Evolutionary conservation across 345 rosid species (phyloP), one percentile per base, ranked within the genome.

Genomic region (Durio zibethinus): DNA sequence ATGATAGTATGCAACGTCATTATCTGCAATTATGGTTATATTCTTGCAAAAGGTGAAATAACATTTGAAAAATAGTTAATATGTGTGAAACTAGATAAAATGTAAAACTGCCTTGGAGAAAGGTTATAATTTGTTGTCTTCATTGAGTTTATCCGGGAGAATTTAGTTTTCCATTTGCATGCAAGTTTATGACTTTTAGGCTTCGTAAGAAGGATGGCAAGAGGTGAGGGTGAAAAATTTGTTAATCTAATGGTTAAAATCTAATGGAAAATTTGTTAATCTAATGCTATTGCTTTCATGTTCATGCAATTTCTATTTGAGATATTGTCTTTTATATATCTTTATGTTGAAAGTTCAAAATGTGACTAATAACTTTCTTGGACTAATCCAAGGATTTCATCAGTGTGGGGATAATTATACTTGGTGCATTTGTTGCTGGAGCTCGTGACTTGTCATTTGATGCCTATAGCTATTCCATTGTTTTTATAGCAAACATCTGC

Each of bases 401-500:
- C 90, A 92, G 97, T 78, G 93, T 92, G 42, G 92, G 88, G 74
- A 78, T 85, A 73, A 88, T 90, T 73, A 73, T 92, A 75, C 56
- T 89, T 48, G 93, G 94, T 35, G 89, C 92, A 67, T 76, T 92
- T 59, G 74, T 90, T 77, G 94, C 94, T 54, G 97, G 97, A 83
- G 85, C 89, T 14, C 83, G 93, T 72, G 97, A 92, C 86, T 84
- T 90, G 77, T 87, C 94, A 38, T 92, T 87, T 83, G 94, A 90
- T 80, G 87, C 86, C 80, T 86, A 90, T 82, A 91, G 94, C 75
- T 92, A 92, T 85, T 84, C 83, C 80, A 60, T 92, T 72, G 91
- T 90, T 73, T 90, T 92, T 86, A 61, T 80, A 14, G 94, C 97
- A 52, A 92, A 92, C 86, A 78, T 90, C 77, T 84, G 91, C 45